A percentile compares a stretch with the other conserved stretches of the same genome.
phyloP scores from a whole-genome alignment of 1,284 basidiomycete species.

The Cryptococcus hybrid region DNA sequence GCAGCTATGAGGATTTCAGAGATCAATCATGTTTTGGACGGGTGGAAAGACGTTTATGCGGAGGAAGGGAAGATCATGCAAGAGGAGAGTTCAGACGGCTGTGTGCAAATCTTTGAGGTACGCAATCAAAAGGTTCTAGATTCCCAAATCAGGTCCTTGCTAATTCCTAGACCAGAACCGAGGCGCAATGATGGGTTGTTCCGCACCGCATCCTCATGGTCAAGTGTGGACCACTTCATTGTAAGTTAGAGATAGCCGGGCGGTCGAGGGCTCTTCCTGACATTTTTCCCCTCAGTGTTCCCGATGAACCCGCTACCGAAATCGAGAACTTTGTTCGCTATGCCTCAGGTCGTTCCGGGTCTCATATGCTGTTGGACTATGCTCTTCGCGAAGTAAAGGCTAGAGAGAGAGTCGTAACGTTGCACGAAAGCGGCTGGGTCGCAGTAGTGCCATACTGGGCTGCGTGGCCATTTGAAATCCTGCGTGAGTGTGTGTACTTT shows the following conservation, averaged over 20 bases:
- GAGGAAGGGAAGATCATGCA: conserved; percentile 55
- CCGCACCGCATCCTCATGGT: conserved; percentile 93
- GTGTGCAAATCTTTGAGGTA: conserved; percentile 89
- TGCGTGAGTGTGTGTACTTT: conserved; percentile 58
- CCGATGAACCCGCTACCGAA: too few relatives aligned
- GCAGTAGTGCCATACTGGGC: conserved; percentile 96
- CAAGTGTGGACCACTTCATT: conserved; percentile 37
- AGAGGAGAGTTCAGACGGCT: conserved; percentile 56
- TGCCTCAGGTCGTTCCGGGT: too few relatives aligned
- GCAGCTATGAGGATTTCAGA: conserved; percentile 65
- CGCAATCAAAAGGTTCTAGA: conserved; percentile 9
- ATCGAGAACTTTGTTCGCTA: too few relatives aligned
- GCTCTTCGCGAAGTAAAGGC: conserved; percentile 65
- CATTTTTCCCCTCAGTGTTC: too few relatives aligned
- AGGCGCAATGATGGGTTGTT: conserved; percentile 93
- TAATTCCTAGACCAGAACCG: conserved; percentile 66
- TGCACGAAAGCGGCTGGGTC: conserved; percentile 70
- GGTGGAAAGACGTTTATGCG: conserved; percentile 72
- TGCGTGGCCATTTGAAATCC: conserved; percentile 83
- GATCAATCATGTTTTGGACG: conserved; percentile 67
- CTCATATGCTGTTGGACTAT: conserved; percentile 74
- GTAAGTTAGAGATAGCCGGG: too few relatives aligned
- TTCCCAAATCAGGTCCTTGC: neutral
- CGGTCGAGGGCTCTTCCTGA: too few relatives aligned
- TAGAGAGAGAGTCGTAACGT: conserved; percentile 40